Percentiles rank a stretch among this genome's conserved stretches.
Conservation (phyloP, 1,284 basidiomycete genomes). For the Neotropicomus parvogracilis region DNA sequence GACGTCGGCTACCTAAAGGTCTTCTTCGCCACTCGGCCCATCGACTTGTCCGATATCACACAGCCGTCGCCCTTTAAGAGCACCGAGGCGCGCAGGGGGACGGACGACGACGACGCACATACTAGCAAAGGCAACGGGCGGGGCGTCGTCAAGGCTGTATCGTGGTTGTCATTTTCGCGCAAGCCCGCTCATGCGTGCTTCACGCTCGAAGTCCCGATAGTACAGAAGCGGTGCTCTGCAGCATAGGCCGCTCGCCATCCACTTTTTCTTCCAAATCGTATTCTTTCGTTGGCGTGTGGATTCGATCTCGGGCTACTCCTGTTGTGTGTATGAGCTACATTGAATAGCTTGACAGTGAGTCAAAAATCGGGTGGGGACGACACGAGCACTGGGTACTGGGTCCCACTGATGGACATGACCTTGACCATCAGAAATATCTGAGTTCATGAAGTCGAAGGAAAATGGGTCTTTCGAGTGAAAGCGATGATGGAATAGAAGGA, state of each 20-base stretch:
- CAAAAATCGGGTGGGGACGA: too few relatives aligned
- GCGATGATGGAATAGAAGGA: too few relatives aligned
- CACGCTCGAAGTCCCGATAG: constrained; percentile 1
- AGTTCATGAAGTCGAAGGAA: too few relatives aligned
- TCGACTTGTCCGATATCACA: constrained; percentile 15
- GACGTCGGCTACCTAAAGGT: constrained; percentile 25
- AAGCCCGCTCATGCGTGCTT: not conserved
- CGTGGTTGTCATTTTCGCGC: not conserved
- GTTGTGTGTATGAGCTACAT: too few relatives aligned
- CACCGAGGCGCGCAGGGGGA: not conserved
- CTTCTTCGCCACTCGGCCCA: constrained; percentile 17
- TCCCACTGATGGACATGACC: too few relatives aligned
- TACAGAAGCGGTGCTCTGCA: not conserved
- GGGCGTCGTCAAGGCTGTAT: not conserved
- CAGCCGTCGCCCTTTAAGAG: constrained; percentile 15
- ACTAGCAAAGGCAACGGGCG: too few relatives aligned
- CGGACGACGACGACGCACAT: not conserved
- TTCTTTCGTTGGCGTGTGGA: not conserved
- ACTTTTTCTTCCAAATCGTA: not conserved
- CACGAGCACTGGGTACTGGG: too few relatives aligned
- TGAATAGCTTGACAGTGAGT: too few relatives aligned
- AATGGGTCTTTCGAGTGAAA: too few relatives aligned
- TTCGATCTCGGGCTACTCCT: too few relatives aligned
- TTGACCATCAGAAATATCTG: too few relatives aligned
- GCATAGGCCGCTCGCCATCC: not conserved